phyloP scores from a whole-genome alignment of 371 early-diverging fungal species.

The Circinella umbellata region DNA sequence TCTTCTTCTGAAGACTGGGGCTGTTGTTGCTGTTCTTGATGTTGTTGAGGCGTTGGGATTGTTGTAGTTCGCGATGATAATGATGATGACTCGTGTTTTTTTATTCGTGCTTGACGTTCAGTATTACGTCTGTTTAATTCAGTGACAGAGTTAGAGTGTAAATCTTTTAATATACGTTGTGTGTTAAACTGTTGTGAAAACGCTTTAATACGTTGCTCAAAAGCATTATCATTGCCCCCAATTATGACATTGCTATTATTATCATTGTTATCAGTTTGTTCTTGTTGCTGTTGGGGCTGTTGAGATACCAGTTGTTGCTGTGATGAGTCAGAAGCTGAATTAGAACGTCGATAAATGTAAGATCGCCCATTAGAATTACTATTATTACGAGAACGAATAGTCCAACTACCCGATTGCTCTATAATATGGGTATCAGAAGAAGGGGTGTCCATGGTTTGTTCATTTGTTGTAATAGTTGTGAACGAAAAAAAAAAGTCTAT shows the following conservation, averaged over 20 bases:
- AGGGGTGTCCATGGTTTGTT: not conserved
- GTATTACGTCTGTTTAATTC: constrained; percentile 24
- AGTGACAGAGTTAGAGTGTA: constrained; percentile 17
- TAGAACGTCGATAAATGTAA: constrained; percentile 1
- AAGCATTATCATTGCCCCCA: not conserved
- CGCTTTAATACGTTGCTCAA: constrained; percentile 21
- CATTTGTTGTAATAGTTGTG: too few species aligned
- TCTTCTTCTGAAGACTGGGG: not conserved
- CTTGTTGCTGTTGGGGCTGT: not conserved
- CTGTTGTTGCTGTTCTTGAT: constrained; percentile 1
- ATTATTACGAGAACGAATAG: not conserved
- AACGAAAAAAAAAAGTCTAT: too few species aligned
- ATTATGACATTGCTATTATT: not conserved
- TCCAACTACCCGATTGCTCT: constrained; percentile 1
- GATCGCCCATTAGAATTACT: not conserved
- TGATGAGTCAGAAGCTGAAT: not conserved
- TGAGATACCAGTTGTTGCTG: not conserved
- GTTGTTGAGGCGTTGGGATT: not conserved
- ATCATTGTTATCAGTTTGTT: not conserved
- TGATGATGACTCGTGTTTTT: constrained; percentile 4
- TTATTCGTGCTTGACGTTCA: constrained; percentile 24
- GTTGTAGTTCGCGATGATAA: not conserved
- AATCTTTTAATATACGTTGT: constrained; percentile 10
- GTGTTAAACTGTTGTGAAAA: constrained; percentile 14
- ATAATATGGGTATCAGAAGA: constrained; percentile 7